Conservation (phyloP, 306 rosid genomes). For the Castanea crenata region DNA sequence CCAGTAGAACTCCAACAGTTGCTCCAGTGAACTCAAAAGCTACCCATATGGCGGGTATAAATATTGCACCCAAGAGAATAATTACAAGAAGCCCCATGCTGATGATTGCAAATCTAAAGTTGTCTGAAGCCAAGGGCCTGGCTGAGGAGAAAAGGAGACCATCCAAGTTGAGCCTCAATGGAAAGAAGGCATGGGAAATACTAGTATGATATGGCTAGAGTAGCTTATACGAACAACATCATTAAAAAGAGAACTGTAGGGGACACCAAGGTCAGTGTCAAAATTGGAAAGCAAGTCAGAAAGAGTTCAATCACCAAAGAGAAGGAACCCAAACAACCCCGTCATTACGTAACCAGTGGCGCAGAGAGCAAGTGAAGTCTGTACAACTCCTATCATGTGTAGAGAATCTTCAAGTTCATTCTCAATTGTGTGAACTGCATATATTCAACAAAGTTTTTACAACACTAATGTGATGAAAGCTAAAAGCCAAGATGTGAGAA, state of each 20-base stretch:
- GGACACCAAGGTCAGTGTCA: conserved; percentile 36
- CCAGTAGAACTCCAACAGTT: conserved; percentile 42
- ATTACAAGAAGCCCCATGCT: conserved; percentile 16
- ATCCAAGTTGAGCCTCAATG: conserved; percentile 42
- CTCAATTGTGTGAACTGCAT: conserved; percentile 44
- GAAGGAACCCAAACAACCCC: conserved; percentile 41
- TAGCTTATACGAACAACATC: conserved; percentile 35
- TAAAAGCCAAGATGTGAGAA: background rate
- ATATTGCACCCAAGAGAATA: conserved; percentile 44
- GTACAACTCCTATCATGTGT: conserved; percentile 23
- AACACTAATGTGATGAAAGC: background rate
- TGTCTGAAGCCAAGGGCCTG: conserved; percentile 29
- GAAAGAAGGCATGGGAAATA: conserved; percentile 37
- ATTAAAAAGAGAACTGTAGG: conserved; percentile 26
- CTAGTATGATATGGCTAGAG: conserved; percentile 33
- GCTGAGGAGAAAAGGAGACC: conserved; percentile 39
- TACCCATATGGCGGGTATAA: conserved; percentile 50
- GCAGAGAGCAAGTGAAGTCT: conserved; percentile 34
- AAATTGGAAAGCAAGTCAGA: conserved; percentile 44
- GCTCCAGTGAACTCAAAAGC: conserved; percentile 53
- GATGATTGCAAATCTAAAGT: conserved; percentile 32
- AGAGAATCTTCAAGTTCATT: conserved; percentile 36
- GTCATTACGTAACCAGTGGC: conserved; percentile 34
- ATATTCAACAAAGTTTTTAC: background rate
- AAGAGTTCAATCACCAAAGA: conserved; percentile 38